Conservation (phyloP, 148 eudicot species). For the Nepenthes mirabilis region DNA sequence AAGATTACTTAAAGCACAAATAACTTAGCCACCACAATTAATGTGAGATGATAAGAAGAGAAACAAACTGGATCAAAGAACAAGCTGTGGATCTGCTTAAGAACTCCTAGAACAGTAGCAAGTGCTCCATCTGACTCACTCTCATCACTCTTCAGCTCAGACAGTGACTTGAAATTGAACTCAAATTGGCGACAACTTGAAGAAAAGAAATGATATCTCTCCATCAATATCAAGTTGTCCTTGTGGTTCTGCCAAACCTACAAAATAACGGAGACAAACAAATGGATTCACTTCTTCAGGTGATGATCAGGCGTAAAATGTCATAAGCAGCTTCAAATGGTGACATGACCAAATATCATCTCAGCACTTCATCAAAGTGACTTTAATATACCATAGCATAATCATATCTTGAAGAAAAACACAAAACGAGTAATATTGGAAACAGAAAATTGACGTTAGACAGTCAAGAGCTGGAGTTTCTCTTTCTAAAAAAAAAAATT, state of each 20-base stretch:
- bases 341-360: too few species aligned
- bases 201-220: constrained; percentile 82
- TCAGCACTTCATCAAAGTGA: too few species aligned
- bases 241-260: constrained; percentile 85
- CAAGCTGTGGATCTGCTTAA: constrained; percentile 45
- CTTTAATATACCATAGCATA: too few species aligned
- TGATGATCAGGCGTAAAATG: neutral
- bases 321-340: too few species aligned
- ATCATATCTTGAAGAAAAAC: too few species aligned
- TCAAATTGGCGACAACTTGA: constrained; percentile 76
- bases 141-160: constrained; percentile 70
- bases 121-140: constrained; percentile 86
- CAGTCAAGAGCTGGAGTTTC: too few species aligned
- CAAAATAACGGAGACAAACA: neutral
- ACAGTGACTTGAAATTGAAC: constrained; percentile 42
- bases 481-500: too few species aligned
- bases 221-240: constrained; percentile 86
- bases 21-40: neutral
- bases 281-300: neutral
- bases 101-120: constrained; percentile 56
- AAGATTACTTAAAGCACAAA: neutral
- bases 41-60: constrained; percentile 3
- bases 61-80: constrained; percentile 61
- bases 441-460: too few species aligned
- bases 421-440: too few species aligned